Evolutionary conservation across 345 rosid genomes (phyloP).

Genomic region (Chamaenerion angustifolium): DNA sequence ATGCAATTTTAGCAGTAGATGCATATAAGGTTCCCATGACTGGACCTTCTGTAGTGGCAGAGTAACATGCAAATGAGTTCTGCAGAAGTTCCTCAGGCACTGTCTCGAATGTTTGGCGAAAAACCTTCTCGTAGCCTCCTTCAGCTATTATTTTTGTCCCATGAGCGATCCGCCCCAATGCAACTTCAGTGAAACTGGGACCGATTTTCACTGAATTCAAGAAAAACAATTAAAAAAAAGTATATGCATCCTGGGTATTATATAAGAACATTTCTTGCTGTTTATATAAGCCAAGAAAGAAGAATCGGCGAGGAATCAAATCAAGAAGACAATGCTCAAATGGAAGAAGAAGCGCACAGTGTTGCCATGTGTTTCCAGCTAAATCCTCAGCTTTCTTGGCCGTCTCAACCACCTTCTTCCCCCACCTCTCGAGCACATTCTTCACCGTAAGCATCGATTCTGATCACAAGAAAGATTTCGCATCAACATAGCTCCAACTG

Average conservation of each 20-base stretch:
- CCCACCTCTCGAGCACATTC: conserved; percentile 10
- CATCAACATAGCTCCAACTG: background rate
- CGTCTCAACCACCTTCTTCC: conserved; percentile 10
- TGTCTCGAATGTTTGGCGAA: conserved; percentile 29
- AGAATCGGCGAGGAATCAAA: no score
- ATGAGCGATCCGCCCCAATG: conserved; percentile 37
- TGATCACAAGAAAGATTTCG: background rate
- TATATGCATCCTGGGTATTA: no score
- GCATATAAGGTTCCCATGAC: conserved; percentile 30
- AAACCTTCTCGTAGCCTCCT: conserved; percentile 35
- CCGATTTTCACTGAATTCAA: conserved; percentile 25
- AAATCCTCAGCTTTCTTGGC: conserved; percentile 16
- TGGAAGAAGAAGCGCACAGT: no score
- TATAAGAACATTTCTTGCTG: no score
- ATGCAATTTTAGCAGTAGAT: conserved; percentile 31
- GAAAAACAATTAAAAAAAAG: no score
- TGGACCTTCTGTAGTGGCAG: conserved; percentile 35
- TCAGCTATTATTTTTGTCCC: conserved; percentile 30
- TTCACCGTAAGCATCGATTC: conserved; percentile 9
- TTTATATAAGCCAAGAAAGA: no score
- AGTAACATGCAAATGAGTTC: conserved; percentile 27
- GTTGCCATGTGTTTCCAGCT: conserved; percentile 14
- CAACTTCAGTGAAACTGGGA: conserved; percentile 35
- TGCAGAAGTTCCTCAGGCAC: conserved; percentile 26
- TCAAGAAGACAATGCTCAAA: background rate